These are phyloP conservation scores for Ceratorhiza oryzae-sativae DNA, from an alignment of 1,284 basidiomycete genomes.

Conservation along the genomic window DNA sequence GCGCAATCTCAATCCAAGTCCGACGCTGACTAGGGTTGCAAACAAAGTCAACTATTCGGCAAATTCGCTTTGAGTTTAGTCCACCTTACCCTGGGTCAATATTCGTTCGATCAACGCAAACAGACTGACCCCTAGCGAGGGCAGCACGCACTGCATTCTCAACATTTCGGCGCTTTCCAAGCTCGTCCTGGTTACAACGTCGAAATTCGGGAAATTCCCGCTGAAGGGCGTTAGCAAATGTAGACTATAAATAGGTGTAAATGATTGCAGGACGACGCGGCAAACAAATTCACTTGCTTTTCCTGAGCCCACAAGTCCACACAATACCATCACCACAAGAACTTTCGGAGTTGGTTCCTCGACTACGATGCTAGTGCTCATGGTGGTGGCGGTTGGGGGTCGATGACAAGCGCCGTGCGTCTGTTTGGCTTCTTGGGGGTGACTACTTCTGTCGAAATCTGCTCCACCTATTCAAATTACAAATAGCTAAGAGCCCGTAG, in stretches of 20 bases:
- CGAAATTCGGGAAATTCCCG: constrained; percentile 38
- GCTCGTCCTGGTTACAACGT: constrained; percentile 45
- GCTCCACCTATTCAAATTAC: no score
- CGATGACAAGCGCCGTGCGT: neutral
- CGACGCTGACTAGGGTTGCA: constrained; percentile 37
- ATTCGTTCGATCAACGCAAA: constrained; percentile 44
- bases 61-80: neutral
- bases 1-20: constrained; percentile 43
- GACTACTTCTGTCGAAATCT: no score
- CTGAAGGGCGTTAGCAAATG: constrained; percentile 41
- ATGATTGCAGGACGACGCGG: neutral
- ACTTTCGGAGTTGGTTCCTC: neutral
- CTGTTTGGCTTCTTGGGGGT: no score
- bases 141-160: constrained; percentile 35
- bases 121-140: constrained; percentile 39
- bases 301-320: constrained; percentile 44
- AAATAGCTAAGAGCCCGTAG: no score
- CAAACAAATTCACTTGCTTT: constrained; percentile 32
- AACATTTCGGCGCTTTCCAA: constrained; percentile 42
- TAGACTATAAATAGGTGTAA: constrained; percentile 35
- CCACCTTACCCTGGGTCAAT: constrained; percentile 40
- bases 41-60: neutral
- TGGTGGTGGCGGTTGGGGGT: neutral
- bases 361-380: neutral
- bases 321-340: constrained; percentile 7